Conservation (phyloP, 306 rosid species). For the Quercus bicolor region DNA sequence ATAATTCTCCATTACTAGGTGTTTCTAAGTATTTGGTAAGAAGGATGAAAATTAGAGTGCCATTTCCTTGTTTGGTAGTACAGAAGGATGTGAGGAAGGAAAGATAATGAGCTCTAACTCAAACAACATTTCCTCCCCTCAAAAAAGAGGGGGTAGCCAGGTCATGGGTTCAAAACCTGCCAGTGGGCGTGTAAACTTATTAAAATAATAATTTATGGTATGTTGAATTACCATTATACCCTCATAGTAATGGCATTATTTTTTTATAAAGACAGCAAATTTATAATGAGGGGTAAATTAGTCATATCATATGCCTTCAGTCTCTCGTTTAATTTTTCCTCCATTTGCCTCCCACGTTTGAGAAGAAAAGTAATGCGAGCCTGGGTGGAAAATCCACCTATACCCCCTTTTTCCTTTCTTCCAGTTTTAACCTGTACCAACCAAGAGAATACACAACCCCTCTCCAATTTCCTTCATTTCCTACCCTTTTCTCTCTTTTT, state of each 20-base stretch:
- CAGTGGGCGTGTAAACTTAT: no score
- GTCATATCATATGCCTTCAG: neutral
- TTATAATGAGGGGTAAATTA: neutral
- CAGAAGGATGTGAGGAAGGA: neutral
- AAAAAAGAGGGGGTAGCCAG: no score
- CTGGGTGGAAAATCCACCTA: neutral
- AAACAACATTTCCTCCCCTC: no score
- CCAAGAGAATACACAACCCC: neutral
- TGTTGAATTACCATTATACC: neutral
- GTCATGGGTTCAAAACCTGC: no score
- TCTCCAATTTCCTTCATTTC: neutral
- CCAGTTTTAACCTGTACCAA: neutral
- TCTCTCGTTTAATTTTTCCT: neutral
- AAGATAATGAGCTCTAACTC: no score
- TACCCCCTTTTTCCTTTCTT: neutral
- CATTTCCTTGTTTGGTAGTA: neutral
- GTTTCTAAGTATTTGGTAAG: neutral
- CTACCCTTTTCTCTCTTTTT: neutral
- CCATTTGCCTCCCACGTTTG: neutral
- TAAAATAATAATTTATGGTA: no score
- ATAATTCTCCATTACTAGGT: neutral
- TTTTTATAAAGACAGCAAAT: neutral
- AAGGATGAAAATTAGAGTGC: neutral
- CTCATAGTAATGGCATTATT: neutral
- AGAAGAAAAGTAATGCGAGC: neutral